Base-by-base conservation (phyloP, 805 yeast genomes). In the Pichia manshurica region DNA sequence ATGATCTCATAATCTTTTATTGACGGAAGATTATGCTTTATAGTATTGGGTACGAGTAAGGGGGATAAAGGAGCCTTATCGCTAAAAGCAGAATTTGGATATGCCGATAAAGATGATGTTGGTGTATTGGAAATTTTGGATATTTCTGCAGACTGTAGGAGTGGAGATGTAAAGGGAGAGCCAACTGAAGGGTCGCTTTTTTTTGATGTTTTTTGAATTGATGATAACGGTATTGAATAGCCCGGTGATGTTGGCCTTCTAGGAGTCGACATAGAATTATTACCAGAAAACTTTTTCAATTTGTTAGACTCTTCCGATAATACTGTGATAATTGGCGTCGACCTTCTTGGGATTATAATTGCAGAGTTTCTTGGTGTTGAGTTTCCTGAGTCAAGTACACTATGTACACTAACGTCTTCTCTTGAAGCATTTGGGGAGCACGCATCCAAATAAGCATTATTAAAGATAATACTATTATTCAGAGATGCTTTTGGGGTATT, bases 1-100 rank as follows among this genome's bases (percentile, higher is more conserved):
- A 93, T 70, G 28, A 93, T 78, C 57, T 88, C 96, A 64, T 89
- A 93, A 63, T 95, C 98, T 50, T 75, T 78, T 28, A 91, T 88
- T 2, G 87, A 81, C 0, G 95, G 93, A 3, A 73, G 67, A 0
- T 69, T 56, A 0, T 85, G 74, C 51, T 79, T 78, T 31, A 68
- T 65, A 2, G 84, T 74, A 10, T 81, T 76, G 1, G 91, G 82
- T 1, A 87, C 78, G 39, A 89, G 64, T 19, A 89, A 66, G 0
- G 96, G 96, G 0, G 96, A 87, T 29, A 87, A 62, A 5, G 95
- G 96, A 3, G 84, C 81, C 48, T 79, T 81, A 3, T 70, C 63
- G 2, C n/a, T 10, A 3, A 17, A 12, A 19, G 34, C 20, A 4
- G 36, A n/a, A 32, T 16, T 40, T 20, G 22, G 34, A 12, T 13